Evolutionary conservation across 768 basidiomycete genomes (phyloP).

Genomic region (Exidia glandulosa): DNA sequence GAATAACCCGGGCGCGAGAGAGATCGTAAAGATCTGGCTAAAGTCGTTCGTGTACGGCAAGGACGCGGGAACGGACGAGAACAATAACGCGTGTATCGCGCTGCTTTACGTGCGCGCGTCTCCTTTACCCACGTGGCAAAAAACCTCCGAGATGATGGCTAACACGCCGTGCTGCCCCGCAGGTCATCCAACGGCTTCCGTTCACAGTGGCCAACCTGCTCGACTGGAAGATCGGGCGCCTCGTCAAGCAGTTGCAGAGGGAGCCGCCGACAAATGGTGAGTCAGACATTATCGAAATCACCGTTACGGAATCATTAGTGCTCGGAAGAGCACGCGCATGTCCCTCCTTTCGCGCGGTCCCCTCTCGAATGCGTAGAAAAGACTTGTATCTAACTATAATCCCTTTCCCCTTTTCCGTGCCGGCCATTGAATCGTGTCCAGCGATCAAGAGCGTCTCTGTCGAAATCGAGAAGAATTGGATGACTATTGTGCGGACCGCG

Average conservation of each 20-base stretch:
- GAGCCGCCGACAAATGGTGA: slow-evolving; percentile 73
- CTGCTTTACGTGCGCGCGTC: slow-evolving; percentile 66
- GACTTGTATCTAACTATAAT: slow-evolving; percentile 1
- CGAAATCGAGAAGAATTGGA: slow-evolving; percentile 2
- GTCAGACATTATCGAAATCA: slow-evolving; percentile 22
- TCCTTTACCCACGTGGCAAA: neutral
- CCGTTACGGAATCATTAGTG: neutral
- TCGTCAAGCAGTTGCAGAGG: slow-evolving; percentile 66
- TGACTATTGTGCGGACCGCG: too few relatives aligned
- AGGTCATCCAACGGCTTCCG: slow-evolving; percentile 81
- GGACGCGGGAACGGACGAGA: slow-evolving; percentile 49
- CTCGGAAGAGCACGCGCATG: neutral
- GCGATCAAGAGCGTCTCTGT: slow-evolving; percentile 3
- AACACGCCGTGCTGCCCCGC: slow-evolving; percentile 1
- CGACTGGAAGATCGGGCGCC: slow-evolving; percentile 66
- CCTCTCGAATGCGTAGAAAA: neutral
- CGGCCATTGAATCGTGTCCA: neutral
- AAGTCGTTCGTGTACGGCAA: slow-evolving; percentile 54
- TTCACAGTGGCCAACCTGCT: slow-evolving; percentile 58
- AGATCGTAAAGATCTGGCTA: slow-evolving; percentile 73
- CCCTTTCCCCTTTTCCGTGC: neutral
- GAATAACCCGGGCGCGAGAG: slow-evolving; percentile 64
- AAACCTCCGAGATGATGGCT: neutral
- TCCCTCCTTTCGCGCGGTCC: slow-evolving; percentile 7
- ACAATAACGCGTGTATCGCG: slow-evolving; percentile 53